Conservation (phyloP, 1,284 basidiomycete species). For the Melanopsichium pennsylvanicum region DNA sequence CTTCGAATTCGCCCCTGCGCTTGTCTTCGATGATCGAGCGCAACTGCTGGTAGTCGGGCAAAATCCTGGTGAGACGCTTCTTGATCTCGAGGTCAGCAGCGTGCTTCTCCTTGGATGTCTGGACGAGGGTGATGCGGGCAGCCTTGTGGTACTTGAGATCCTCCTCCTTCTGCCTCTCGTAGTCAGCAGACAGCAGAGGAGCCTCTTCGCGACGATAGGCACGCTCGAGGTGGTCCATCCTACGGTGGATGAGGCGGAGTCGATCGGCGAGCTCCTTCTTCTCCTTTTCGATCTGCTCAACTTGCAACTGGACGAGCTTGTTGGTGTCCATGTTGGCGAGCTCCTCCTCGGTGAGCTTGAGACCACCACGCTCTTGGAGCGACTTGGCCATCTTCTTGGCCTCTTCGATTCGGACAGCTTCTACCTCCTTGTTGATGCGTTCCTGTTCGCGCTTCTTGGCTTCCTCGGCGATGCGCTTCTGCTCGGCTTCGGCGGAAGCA, state of each 20-base stretch:
- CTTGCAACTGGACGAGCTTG: constrained; percentile 85
- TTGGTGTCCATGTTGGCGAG: constrained; percentile 83
- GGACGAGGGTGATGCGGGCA: constrained; percentile 67
- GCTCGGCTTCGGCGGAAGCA: constrained; percentile 75
- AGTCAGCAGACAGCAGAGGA: constrained; percentile 84
- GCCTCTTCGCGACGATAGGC: constrained; percentile 94
- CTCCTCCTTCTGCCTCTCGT: constrained; percentile 81
- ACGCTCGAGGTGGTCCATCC: constrained; percentile 93
- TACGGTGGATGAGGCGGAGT: constrained; percentile 84
- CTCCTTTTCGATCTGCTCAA: constrained; percentile 84
- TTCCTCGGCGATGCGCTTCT: constrained; percentile 74
- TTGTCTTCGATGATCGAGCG: constrained; percentile 73
- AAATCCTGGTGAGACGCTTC: constrained; percentile 77
- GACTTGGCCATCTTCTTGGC: constrained; percentile 88
- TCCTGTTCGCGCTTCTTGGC: constrained; percentile 78
- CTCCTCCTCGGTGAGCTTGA: constrained; percentile 85
- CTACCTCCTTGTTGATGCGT: constrained; percentile 81
- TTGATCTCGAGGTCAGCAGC: constrained; percentile 79
- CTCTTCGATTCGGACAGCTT: constrained; percentile 82
- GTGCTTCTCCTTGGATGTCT: constrained; percentile 74
- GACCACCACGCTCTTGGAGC: constrained; percentile 81
- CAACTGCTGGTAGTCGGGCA: constrained; percentile 76
- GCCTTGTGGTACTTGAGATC: constrained; percentile 74
- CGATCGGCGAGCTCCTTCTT: constrained; percentile 87
- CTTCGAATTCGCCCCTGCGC: constrained; percentile 77